A percentile compares a stretch with the other conserved stretches of the same genome.
These are phyloP conservation scores for Pseudocercospora fijiensis DNA, from an alignment of 2,329 filamentous ascomycete genomes.

Conservation along the genomic window DNA sequence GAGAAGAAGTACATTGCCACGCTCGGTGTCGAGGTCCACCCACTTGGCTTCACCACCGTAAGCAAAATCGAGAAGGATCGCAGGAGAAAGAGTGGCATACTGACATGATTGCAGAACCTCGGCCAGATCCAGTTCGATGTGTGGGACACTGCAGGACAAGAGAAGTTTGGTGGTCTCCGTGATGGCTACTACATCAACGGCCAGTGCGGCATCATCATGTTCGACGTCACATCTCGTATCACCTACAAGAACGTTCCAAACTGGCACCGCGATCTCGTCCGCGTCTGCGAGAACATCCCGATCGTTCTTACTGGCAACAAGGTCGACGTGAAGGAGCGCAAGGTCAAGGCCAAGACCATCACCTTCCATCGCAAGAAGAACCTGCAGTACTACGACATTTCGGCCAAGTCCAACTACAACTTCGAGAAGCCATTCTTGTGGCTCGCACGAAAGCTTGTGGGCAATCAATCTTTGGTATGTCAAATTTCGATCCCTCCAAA, in stretches of 20 bases:
- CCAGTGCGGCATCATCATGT: slow-evolving; percentile 99
- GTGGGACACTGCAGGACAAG: slow-evolving; percentile 98
- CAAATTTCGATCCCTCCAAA: background rate
- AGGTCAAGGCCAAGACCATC: slow-evolving; percentile 99
- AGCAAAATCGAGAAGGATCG: slow-evolving; percentile 42
- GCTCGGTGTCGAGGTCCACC: slow-evolving; percentile 98
- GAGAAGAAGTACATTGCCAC: slow-evolving; percentile 99
- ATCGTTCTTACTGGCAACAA: slow-evolving; percentile 99
- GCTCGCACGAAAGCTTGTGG: slow-evolving; percentile 97
- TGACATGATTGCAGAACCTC: slow-evolving; percentile 63
- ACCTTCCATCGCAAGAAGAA: slow-evolving; percentile 99
- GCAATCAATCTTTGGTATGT: slow-evolving; percentile 80
- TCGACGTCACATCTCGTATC: slow-evolving; percentile 98
- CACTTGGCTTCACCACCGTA: slow-evolving; percentile 96
- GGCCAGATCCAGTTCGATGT: slow-evolving; percentile 98
- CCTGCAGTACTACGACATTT: slow-evolving; percentile 99
- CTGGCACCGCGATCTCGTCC: slow-evolving; percentile 99
- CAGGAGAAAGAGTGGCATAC: slow-evolving; percentile 1
- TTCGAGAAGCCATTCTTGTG: slow-evolving; percentile 99
- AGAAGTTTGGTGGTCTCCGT: slow-evolving; percentile 99
- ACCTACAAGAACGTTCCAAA: slow-evolving; percentile 99
- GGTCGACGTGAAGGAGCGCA: slow-evolving; percentile 99
- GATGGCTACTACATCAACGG: slow-evolving; percentile 99
- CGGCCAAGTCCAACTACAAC: slow-evolving; percentile 99
- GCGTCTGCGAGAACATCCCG: slow-evolving; percentile 98